phyloP scores from a whole-genome alignment of 78 protist genomes.

The Protostelium mycophagum region DNA sequence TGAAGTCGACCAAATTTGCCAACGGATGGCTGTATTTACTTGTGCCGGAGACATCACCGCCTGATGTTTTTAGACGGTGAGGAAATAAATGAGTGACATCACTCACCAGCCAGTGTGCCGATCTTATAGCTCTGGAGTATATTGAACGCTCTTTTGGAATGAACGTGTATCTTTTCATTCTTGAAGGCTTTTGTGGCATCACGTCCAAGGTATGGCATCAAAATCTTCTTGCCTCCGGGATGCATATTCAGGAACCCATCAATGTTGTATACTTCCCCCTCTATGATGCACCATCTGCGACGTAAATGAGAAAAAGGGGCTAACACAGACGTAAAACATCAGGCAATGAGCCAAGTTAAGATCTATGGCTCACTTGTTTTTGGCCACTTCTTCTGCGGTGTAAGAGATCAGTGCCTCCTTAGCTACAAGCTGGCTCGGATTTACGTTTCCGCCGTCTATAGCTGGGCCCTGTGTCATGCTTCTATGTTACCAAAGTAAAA shows the following conservation, averaged over 20 bases:
- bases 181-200: conserved; percentile 35
- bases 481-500: too few species aligned
- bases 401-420: neutral
- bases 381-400: neutral
- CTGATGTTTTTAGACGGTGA: neutral
- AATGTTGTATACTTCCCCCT: conserved; percentile 55
- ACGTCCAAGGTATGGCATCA: conserved; percentile 35
- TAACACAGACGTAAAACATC: too few species aligned
- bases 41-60: neutral
- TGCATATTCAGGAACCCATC: conserved; percentile 39
- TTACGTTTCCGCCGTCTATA: too few species aligned
- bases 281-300: conserved; percentile 32
- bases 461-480: too few species aligned
- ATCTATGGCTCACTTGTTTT: neutral
- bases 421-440: too few species aligned
- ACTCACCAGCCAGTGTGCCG: conserved; percentile 36
- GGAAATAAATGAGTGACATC: neutral
- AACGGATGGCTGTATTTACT: neutral
- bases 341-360: too few species aligned
- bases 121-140: conserved; percentile 46
- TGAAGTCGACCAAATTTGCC: conserved; percentile 17
- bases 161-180: conserved; percentile 36
- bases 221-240: conserved; percentile 62
- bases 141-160: conserved; percentile 39
- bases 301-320: too few species aligned